Percentiles rank a stretch among this genome's conserved stretches.
phyloP scores from a whole-genome alignment of 2,329 filamentous ascomycete species.

The Knoxdaviesia proteae region DNA sequence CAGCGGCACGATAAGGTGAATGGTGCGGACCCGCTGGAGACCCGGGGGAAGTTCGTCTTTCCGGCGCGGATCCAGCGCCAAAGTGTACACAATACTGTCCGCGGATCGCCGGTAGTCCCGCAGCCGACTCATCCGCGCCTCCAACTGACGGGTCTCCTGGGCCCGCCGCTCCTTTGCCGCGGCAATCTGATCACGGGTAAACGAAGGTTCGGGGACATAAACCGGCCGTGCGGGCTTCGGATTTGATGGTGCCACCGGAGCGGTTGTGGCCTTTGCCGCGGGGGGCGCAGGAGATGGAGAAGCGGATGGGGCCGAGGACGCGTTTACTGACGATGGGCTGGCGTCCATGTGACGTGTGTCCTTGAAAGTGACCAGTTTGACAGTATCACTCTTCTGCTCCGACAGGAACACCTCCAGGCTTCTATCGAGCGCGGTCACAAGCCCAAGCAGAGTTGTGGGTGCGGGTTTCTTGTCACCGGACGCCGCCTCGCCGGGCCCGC shows the following conservation, averaged over 20 bases:
- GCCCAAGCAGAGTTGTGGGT: conserved; percentile 33
- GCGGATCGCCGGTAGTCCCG: conserved; percentile 45
- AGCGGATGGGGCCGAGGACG: background rate
- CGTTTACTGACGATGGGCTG: background rate
- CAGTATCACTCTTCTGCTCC: conserved; percentile 48
- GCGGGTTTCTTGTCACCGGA: too few relatives aligned
- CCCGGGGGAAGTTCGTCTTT: conserved; percentile 36
- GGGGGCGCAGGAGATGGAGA: background rate
- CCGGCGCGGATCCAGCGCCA: conserved; percentile 48
- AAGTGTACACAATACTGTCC: conserved; percentile 48
- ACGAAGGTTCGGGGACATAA: conserved; percentile 25
- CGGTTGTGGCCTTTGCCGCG: background rate
- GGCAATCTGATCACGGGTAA: conserved; percentile 36
- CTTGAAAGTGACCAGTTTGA: conserved; percentile 44
- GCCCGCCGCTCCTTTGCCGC: conserved; percentile 42
- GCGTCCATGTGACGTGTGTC: conserved; percentile 28
- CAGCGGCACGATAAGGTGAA: conserved; percentile 48
- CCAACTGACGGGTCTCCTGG: conserved; percentile 49
- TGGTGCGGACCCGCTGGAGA: conserved; percentile 38
- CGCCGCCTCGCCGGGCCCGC: too few relatives aligned
- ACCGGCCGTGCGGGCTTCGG: conserved; percentile 6
- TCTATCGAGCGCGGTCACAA: conserved; percentile 52
- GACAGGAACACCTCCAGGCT: conserved; percentile 50
- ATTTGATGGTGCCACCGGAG: conserved; percentile 1
- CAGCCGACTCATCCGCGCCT: conserved; percentile 50